Evolutionary conservation across 1,139 yeast genomes (phyloP), one percentile per base, ranked within the genome.

Genomic region (Diutina pseudorugosa): DNA sequence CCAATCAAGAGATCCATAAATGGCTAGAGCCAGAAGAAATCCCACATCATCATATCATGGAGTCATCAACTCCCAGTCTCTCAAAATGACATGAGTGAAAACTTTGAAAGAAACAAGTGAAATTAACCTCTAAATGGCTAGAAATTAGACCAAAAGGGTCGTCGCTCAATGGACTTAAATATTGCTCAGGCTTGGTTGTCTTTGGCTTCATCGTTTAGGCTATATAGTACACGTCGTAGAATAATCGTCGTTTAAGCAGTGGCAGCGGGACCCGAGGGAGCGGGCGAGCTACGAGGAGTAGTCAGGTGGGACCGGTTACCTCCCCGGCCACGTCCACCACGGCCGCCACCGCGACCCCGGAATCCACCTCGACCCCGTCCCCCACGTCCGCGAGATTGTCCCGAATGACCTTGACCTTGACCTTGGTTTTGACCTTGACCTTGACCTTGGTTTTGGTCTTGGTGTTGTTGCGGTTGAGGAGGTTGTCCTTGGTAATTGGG

Each of bases 311-410:
- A 30, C n/a, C 36, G 36, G 36, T 14, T 30, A 33, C 55, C 47
- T n/a, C 25, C 40, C 9, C 41, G 50, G 14, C 50, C 59, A 14
- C 57, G 54, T 23, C 55, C 50, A 41, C 68, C 60, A 44, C 65
- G 60, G 36, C 60, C 58, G 50, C 64, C 52, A 9, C 69, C 54
- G 53, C 51, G 53, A 52, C 33, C 50, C 54, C 55, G 52, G 60
- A 52, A 11, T 19, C 51, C 18, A 40, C 47, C 48, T 42, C 33
- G 45, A 27, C 44, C 33, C 23, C 48, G 20, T 8, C 41, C 42
- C 4, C 52, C 42, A 27, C 48, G 23, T 12, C 27, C 18, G 33
- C 23, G 20, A 40, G 20, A 18, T 8, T 18, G 20, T 19, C 20
- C n/a, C 20, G 8, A n/a, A 16, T n/a, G 20, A 16, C 20, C 20